Evolutionary conservation across 768 basidiomycete genomes (phyloP).

Genomic region (Tephrocybe sp.): DNA sequence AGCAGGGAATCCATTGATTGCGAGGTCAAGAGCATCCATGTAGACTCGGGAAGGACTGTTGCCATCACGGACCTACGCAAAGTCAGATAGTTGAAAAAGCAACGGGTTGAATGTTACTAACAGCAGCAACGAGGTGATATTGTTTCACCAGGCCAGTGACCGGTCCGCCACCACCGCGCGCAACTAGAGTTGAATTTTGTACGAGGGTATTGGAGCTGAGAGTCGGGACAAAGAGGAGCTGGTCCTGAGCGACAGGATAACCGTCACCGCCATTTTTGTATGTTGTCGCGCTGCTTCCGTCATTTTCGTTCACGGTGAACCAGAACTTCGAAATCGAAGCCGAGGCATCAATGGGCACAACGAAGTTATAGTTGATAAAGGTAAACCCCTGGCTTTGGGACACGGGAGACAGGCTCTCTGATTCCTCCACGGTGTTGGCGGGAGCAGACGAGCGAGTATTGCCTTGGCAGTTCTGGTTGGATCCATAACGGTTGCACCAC

Average conservation of each 20-base stretch:
- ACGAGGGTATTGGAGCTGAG: slow-evolving; percentile 29
- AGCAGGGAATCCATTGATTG: slow-evolving; percentile 22
- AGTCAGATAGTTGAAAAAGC: neutral
- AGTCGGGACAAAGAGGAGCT: slow-evolving; percentile 41
- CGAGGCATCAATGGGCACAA: slow-evolving; percentile 38
- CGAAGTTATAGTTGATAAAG: slow-evolving; percentile 42
- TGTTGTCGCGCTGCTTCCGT: slow-evolving; percentile 34
- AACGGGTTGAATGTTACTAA: slow-evolving; percentile 12
- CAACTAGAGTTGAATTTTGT: slow-evolving; percentile 11
- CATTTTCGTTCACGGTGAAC: slow-evolving; percentile 47
- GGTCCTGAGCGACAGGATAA: slow-evolving; percentile 43
- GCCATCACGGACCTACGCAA: slow-evolving; percentile 25
- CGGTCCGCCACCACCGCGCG: slow-evolving; percentile 26
- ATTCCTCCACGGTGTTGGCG: slow-evolving; percentile 28
- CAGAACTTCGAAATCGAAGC: slow-evolving; percentile 49
- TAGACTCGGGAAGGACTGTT: slow-evolving; percentile 27
- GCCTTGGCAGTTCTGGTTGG: slow-evolving; percentile 31
- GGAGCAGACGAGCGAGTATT: slow-evolving; percentile 32
- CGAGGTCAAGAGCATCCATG: slow-evolving; percentile 26
- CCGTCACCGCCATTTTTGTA: slow-evolving; percentile 43
- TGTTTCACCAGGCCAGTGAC: slow-evolving; percentile 20
- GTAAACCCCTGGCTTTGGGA: slow-evolving; percentile 32
- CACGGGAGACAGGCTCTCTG: slow-evolving; percentile 37
- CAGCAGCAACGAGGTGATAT: slow-evolving; percentile 27
- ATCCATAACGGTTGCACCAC: slow-evolving; percentile 42